phyloP scores from a whole-genome alignment of 202 grass and related monocot genomes.

The Bolboschoenoplectus hybrid region DNA sequence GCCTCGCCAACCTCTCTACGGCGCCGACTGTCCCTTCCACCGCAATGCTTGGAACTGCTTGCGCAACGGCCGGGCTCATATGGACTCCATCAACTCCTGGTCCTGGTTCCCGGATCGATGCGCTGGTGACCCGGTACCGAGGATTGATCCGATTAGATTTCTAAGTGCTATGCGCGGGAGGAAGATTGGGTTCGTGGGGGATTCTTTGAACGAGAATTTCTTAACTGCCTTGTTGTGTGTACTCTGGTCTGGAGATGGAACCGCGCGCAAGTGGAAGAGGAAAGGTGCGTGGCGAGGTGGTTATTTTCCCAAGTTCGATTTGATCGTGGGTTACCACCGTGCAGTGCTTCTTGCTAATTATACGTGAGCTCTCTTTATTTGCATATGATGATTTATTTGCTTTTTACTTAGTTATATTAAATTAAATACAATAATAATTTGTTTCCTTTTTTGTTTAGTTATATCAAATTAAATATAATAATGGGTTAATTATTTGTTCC shows the following conservation, averaged over 20 bases:
- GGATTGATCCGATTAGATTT: constrained; percentile 67
- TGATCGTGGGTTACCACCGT: constrained; percentile 81
- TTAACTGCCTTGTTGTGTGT: constrained; percentile 71
- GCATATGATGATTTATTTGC: background rate
- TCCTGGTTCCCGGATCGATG: constrained; percentile 78
- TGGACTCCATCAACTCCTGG: constrained; percentile 65
- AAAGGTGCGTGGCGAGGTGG: constrained; percentile 89
- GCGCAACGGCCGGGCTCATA: constrained; percentile 51
- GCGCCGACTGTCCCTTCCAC: constrained; percentile 72
- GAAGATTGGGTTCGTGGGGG: constrained; percentile 75
- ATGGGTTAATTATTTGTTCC: background rate
- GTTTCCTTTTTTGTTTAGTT: constrained; percentile 17
- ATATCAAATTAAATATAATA: background rate
- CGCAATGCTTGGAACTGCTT: constrained; percentile 96
- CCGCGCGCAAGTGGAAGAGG: constrained; percentile 84
- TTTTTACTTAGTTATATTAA: constrained; percentile 15
- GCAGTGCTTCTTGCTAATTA: constrained; percentile 86
- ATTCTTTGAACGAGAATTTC: constrained; percentile 89
- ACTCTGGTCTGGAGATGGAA: constrained; percentile 56
- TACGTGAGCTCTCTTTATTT: constrained; percentile 60
- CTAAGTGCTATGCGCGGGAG: constrained; percentile 51
- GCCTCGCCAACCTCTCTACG: constrained; percentile 45
- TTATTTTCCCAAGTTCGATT: constrained; percentile 71
- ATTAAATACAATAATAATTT: background rate
- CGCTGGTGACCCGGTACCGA: constrained; percentile 54